A percentile compares a stretch with the other conserved stretches of the same genome.
These are phyloP conservation scores for Sorghum bicolor DNA, from an alignment of 176 grass and related monocot species.

Conservation along the genomic window Sorghum_bicolor_NCBIv3 NC_012871.2:74308501-74309000, in stretches of 20 bases:
- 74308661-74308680: background rate
- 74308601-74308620: background rate
- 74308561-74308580: background rate
- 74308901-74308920: constrained; percentile 91
- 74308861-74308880: constrained; percentile 88
- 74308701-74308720: constrained; percentile 14
- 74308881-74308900: constrained; percentile 90
- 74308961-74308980: constrained; percentile 12
- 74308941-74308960: constrained; percentile 1
- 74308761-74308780: background rate
- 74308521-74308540: background rate
- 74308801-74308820: background rate
- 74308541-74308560: constrained; percentile 6
- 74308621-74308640: constrained; percentile 17
- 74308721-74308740: background rate
- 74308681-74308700: constrained; percentile 19
- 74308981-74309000: background rate
- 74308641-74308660: constrained; percentile 13
- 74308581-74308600: constrained; percentile 1
- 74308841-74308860: constrained; percentile 29
- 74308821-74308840: background rate
- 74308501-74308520: background rate
- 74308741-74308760: constrained; percentile 15
- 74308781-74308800: background rate
- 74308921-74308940: constrained; percentile 88